Evolutionary conservation across 495 filamentous ascomycete species (phyloP).

Genomic region (Aspergillus conjunctus): DNA sequence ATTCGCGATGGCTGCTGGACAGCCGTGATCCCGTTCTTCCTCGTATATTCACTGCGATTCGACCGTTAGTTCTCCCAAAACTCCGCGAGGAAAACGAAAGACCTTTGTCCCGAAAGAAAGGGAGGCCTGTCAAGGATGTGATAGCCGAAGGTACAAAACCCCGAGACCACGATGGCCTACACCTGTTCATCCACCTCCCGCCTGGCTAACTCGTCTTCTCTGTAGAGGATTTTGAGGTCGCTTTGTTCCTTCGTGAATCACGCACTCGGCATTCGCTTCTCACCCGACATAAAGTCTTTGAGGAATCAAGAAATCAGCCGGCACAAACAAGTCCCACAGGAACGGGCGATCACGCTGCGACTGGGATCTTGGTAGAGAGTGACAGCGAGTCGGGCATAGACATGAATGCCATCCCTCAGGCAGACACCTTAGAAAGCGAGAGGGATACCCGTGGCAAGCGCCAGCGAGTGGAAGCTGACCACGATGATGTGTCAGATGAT

Average conservation of each 20-base stretch:
- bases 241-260: conserved; percentile 87
- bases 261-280: conserved; percentile 86
- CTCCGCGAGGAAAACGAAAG: conserved; percentile 83
- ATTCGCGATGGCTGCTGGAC: conserved; percentile 78
- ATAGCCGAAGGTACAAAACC: conserved; percentile 71
- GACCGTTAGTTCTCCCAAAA: conserved; percentile 85
- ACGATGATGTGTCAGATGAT: conserved; percentile 11
- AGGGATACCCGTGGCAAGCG: conserved; percentile 8
- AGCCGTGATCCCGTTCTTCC: conserved; percentile 71
- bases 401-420: conserved; percentile 42
- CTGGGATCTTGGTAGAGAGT: conserved; percentile 47
- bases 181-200: not conserved
- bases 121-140: conserved; percentile 83
- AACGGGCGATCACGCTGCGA: conserved; percentile 37
- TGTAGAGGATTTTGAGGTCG: conserved; percentile 91
- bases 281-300: conserved; percentile 75
- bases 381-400: conserved; percentile 39
- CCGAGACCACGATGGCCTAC: not conserved
- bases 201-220: conserved; percentile 4
- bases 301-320: conserved; percentile 50
- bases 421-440: conserved; percentile 23
- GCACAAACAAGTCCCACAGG: conserved; percentile 48
- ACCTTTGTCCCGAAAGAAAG: conserved; percentile 58
- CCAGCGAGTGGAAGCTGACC: conserved; percentile 6
- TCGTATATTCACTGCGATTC: conserved; percentile 78